Evolutionary conservation across 2,329 filamentous ascomycete species (phyloP), one percentile per base, ranked within the genome.

Genomic region (Fusarium sp.): DNA sequence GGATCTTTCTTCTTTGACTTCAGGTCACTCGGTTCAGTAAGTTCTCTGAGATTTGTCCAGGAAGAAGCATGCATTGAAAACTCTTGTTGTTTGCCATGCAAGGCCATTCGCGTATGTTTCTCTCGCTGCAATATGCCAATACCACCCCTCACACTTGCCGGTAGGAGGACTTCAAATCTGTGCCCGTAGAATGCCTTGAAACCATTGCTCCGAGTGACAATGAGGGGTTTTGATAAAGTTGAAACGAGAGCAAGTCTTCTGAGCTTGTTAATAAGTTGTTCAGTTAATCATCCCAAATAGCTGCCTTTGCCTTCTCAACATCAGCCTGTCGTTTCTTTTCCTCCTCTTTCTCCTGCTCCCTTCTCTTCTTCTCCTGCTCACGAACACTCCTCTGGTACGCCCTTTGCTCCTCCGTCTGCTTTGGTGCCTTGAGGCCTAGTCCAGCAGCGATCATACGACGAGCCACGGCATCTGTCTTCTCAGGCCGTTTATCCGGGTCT

Each of bases 381-480:
- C 92, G 90, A 69, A 96, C 86, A 2, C 93, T 92, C 75, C 88
- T 90, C 78, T 98, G 95, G 81, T 96, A 98, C 61, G 94, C 93
- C 77, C 88, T 89, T 86, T 98, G 93, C 84, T 98, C 95, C 72
- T 97, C 94, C 4, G 94, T 98, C 81, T 92, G 89, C 84, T 90
- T 92, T 38, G 94, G 94, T 39, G 92, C 90, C 78, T 91, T 90
- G 62, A 98, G 89, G 2, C 96, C 96, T 74, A 98, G 84, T 1
- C 94, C 95, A 8, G 93, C 93, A 2, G 94, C 95, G 81, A 99
- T 98, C 89, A 99, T 88, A 67, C 96, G 88, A 70, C 93, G 90
- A 10, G 96, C 96, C 44, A 97, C 94, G 2, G 95, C 94, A 70
- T 97, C 97, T 71, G 95, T 97, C 86, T 98, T 99, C 83, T 98